These are phyloP conservation scores for Raffaelea arxii DNA, from an alignment of 2,329 filamentous ascomycete species.

Conservation along the genomic window DNA sequence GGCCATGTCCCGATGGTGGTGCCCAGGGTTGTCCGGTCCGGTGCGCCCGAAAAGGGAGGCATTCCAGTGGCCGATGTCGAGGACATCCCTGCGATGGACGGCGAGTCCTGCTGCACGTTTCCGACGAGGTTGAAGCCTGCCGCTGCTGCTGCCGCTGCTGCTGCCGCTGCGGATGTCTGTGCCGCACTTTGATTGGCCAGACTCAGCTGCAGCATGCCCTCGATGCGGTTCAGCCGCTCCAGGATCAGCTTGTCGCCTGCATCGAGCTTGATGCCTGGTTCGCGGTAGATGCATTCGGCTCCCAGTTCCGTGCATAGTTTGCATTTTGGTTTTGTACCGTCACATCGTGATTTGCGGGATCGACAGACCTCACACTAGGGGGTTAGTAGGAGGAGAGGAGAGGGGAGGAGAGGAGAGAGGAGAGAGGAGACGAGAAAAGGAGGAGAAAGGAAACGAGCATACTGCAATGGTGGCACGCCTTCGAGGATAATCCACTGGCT, in stretches of 20 bases:
- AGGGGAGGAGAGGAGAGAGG: slow-evolving; percentile 8
- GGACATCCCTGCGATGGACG: no score
- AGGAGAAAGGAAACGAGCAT: slow-evolving; percentile 20
- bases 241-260: slow-evolving; percentile 79
- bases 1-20: slow-evolving; percentile 57
- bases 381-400: slow-evolving; percentile 3
- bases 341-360: slow-evolving; percentile 69
- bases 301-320: slow-evolving; percentile 74
- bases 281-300: slow-evolving; percentile 74
- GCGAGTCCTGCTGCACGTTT: no score
- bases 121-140: not conserved
- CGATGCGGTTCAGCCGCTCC: slow-evolving; percentile 67
- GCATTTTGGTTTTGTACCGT: slow-evolving; percentile 73
- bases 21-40: slow-evolving; percentile 29
- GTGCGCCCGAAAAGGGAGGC: no score
- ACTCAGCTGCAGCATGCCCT: slow-evolving; percentile 65
- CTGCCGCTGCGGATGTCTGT: not conserved
- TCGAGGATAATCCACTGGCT: slow-evolving; percentile 51
- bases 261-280: slow-evolving; percentile 79
- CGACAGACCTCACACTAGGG: slow-evolving; percentile 69
- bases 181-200: slow-evolving; percentile 29
- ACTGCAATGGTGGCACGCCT: slow-evolving; percentile 57
- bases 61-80: no score
- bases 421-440: no score
- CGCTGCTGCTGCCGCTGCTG: slow-evolving; percentile 24